A percentile compares a stretch with the other conserved stretches of the same genome.
Evolutionary conservation across 306 rosid species (phyloP).

Genomic region (Dalbergia cultrata): DNA sequence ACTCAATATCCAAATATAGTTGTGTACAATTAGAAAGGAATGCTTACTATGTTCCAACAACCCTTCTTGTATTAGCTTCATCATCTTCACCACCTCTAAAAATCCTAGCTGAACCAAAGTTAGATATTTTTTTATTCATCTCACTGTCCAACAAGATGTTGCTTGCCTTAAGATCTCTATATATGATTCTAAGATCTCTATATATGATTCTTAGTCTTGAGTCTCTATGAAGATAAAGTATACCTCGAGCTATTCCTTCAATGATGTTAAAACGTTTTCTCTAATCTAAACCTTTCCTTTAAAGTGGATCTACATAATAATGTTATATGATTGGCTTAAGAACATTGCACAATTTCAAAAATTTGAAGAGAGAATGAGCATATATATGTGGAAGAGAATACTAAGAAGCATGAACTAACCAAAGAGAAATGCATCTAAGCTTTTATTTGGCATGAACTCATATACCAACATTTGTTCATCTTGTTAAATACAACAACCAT

Average conservation of each 20-base stretch:
- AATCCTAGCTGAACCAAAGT: constrained; percentile 55
- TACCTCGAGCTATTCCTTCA: constrained; percentile 53
- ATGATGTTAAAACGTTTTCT: constrained; percentile 41
- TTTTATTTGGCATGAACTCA: constrained; percentile 62
- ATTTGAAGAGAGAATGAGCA: not conserved
- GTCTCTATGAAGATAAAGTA: constrained; percentile 51
- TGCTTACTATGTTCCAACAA: constrained; percentile 54
- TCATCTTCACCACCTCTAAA: constrained; percentile 40
- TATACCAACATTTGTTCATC: constrained; percentile 57
- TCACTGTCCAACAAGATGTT: constrained; percentile 43
- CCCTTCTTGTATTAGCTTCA: constrained; percentile 49
- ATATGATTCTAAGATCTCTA: constrained; percentile 51
- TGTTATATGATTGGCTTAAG: not conserved
- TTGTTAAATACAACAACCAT: constrained; percentile 60
- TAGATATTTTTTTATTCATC: constrained; percentile 49
- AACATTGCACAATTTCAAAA: not conserved
- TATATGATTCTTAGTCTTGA: constrained; percentile 51
- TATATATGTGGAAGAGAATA: not conserved
- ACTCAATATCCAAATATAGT: not conserved
- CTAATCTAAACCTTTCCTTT: constrained; percentile 40
- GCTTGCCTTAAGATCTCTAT: constrained; percentile 54
- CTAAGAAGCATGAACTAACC: constrained; percentile 37
- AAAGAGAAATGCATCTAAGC: constrained; percentile 60
- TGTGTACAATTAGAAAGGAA: not conserved
- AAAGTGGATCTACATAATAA: constrained; percentile 29